A percentile compares a stretch with the other conserved stretches of the same genome.
Evolutionary conservation across 2,329 filamentous ascomycete species (phyloP).

Genomic region (Endoconidiophora polonica): DNA sequence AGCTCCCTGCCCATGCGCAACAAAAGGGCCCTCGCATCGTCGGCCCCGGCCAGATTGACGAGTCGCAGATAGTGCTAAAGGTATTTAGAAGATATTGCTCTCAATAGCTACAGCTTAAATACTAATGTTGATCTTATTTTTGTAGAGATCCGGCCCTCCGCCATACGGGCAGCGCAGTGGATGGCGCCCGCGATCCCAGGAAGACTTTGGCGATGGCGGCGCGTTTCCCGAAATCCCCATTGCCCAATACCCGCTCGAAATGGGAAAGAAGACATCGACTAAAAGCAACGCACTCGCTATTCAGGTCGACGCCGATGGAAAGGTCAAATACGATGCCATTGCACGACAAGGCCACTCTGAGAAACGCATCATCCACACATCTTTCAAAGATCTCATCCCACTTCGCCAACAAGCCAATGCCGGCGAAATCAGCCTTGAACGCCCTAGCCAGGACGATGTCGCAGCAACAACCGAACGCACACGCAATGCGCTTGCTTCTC

Average conservation of each 20-base stretch:
- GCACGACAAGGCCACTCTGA: constrained; percentile 76
- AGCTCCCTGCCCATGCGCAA: constrained; percentile 52
- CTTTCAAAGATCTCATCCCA: constrained; percentile 93
- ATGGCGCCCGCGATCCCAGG: constrained; percentile 77
- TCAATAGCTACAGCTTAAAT: neutral
- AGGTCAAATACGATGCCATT: constrained; percentile 93
- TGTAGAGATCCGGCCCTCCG: constrained; percentile 62
- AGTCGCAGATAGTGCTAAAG: constrained; percentile 70
- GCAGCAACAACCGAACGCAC: constrained; percentile 73
- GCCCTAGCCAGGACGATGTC: constrained; percentile 73
- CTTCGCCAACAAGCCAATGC: constrained; percentile 83
- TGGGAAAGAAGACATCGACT: constrained; percentile 63
- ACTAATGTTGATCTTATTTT: neutral
- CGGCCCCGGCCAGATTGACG: constrained; percentile 61
- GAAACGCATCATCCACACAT: constrained; percentile 74
- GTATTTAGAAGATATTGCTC: constrained; percentile 22
- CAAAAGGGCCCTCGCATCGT: constrained; percentile 72
- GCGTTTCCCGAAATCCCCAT: constrained; percentile 88
- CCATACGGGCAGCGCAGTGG: constrained; percentile 72
- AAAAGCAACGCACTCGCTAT: constrained; percentile 80
- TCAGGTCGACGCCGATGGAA: constrained; percentile 78
- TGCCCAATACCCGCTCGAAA: constrained; percentile 88
- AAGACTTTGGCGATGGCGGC: constrained; percentile 92
- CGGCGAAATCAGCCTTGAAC: constrained; percentile 73
- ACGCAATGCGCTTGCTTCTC: constrained; percentile 62